Percentiles rank a stretch among this genome's conserved stretches.
Evolutionary conservation across 805 yeast genomes (phyloP).

Genomic region (Yarrowia alimentaria): DNA sequence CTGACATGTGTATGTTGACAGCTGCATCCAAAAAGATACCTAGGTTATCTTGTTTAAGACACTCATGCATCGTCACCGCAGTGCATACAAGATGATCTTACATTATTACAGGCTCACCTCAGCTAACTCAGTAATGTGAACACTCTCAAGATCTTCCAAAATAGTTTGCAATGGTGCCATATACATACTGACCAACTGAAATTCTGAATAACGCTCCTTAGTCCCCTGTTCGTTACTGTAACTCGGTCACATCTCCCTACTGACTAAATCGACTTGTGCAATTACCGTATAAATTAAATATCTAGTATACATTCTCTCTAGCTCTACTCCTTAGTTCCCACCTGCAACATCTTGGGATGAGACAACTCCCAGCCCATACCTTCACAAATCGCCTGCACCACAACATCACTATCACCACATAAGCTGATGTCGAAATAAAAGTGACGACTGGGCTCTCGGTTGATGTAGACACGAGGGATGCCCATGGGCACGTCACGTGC

Average conservation of each 20-base stretch:
- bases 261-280: not conserved
- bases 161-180: too few species aligned
- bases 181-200: not conserved
- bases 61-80: too few species aligned
- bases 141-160: too few species aligned
- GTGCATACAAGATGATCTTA: too few species aligned
- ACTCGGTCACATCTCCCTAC: not conserved
- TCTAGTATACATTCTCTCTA: conserved; percentile 25
- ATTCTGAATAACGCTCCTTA: not conserved
- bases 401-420: conserved; percentile 82
- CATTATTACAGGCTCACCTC: too few species aligned
- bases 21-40: too few species aligned
- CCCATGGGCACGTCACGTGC: conserved; percentile 68
- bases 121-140: too few species aligned
- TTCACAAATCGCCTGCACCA: conserved; percentile 61
- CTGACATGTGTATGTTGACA: too few species aligned
- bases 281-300: too few species aligned
- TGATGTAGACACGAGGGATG: conserved; percentile 81
- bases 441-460: conserved; percentile 71
- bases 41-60: too few species aligned
- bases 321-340: not conserved
- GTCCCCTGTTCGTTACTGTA: too few species aligned
- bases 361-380: conserved; percentile 59
- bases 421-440: conserved; percentile 75
- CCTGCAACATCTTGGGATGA: conserved; percentile 49